Conservation (phyloP, 148 eudicot species). For the Rheum nobile region DNA sequence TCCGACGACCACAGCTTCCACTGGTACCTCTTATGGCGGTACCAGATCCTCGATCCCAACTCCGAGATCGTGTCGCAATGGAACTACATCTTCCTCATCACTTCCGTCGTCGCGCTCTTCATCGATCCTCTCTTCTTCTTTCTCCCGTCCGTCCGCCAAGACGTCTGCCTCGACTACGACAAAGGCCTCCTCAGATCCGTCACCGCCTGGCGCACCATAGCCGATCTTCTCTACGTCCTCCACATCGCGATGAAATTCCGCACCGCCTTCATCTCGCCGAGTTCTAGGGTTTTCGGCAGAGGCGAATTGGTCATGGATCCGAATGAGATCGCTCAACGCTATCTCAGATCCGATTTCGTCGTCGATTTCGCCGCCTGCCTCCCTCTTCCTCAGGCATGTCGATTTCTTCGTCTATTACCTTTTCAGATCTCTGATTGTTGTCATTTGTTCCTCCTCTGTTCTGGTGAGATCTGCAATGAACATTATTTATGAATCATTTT, state of each 20-base stretch:
- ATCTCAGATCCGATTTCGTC: slow-evolving; percentile 29
- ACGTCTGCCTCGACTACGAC: slow-evolving; percentile 22
- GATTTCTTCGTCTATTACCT: background rate
- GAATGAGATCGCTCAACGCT: slow-evolving; percentile 26
- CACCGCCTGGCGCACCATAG: slow-evolving; percentile 19
- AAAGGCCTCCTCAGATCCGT: slow-evolving; percentile 12
- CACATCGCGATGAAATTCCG: slow-evolving; percentile 31
- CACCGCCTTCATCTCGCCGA: slow-evolving; percentile 26
- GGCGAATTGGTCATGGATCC: slow-evolving; percentile 43
- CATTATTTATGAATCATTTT: background rate
- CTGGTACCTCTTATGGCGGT: slow-evolving; percentile 25
- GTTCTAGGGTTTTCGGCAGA: slow-evolving; percentile 34
- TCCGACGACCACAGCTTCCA: slow-evolving; percentile 20
- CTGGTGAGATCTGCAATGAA: background rate
- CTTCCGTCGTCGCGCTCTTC: slow-evolving; percentile 28
- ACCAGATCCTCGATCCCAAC: slow-evolving; percentile 34
- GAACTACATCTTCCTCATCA: slow-evolving; percentile 31
- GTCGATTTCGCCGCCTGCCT: slow-evolving; percentile 33
- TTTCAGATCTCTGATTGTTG: background rate
- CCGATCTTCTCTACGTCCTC: slow-evolving; percentile 25
- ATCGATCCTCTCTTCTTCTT: slow-evolving; percentile 33
- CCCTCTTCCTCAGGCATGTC: slow-evolving; percentile 36
- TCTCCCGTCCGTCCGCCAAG: slow-evolving; percentile 21
- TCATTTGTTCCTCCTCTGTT: background rate
- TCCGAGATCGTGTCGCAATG: slow-evolving; percentile 25